Evolutionary conservation across 352 stramenopile genomes (phyloP), one percentile per base, ranked within the genome.

Genomic region (Globisporangium echinulatum): DNA sequence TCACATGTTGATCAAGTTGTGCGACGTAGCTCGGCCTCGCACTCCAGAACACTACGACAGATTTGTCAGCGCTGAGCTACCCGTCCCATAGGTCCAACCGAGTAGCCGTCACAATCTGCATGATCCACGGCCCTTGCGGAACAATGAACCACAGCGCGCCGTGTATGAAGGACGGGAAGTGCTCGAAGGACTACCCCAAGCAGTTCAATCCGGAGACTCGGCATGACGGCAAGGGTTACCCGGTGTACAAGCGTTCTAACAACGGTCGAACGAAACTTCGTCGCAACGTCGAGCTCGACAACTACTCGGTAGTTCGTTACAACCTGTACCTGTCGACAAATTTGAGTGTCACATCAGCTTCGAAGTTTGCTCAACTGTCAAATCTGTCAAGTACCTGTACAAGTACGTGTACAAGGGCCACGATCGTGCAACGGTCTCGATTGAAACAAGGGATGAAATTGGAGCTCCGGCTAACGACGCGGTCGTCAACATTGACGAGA

Each of bases 271-370:
- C 17, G 62, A 69, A 33, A 56, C 48, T 13, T 68, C 63, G 38
- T 8, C 52, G 17, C 9, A 38, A 37, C n/a, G 15, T 49, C 5
- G 52, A 56, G 39, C 15, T 49, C 1, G 42, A 60, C 5, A 85
- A 82, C 38, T 59, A 59, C 14, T 77, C 66, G 69, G 72, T 87
- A 3, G 77, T 89, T 0, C 72, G 75, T 5, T 87, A 88, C 66
- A 87, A 84, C 49, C 61, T 71, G 3, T 88, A 72, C 46, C 57
- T 90, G 1, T 64, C 69, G 1, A 52, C 69, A 4, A 82, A 77
- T 90, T 71, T 54, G 56, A 76, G n/a, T 82, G 71, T 36, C 82
- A 88, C 59, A 79, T 82, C 59, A 85, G 81, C 58, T 64, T 85
- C 4, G 69, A 88, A 51, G 71, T 85, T 3, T 80, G 74, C 54